These are phyloP conservation scores for Mycena capillaripes DNA, from an alignment of 768 basidiomycete genomes.

Conservation along the genomic window DNA sequence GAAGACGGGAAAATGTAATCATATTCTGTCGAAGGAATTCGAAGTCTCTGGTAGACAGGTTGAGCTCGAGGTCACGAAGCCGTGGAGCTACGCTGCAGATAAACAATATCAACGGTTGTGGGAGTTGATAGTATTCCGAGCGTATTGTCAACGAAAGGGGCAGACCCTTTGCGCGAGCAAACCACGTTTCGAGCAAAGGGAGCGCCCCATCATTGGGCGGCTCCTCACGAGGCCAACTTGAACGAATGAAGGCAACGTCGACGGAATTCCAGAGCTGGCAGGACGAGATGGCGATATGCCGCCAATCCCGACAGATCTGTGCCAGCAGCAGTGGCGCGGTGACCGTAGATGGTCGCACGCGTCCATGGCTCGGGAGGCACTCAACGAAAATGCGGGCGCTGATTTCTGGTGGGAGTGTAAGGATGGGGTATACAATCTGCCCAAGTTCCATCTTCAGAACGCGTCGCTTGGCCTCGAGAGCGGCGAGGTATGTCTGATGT, in stretches of 20 bases:
- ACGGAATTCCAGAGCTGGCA: background rate
- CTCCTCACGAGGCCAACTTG: too few species aligned
- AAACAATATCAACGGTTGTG: background rate
- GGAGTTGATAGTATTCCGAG: background rate
- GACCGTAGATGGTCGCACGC: background rate
- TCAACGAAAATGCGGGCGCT: background rate
- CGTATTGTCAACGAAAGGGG: background rate
- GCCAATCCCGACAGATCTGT: slow-evolving; percentile 6
- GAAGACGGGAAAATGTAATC: background rate
- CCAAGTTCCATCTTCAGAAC: background rate
- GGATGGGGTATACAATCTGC: background rate
- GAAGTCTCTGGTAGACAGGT: background rate
- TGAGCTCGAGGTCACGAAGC: background rate
- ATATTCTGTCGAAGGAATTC: background rate
- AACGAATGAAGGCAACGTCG: background rate
- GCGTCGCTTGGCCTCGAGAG: background rate
- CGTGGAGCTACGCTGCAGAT: too few species aligned
- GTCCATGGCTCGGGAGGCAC: background rate
- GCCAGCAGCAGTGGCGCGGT: background rate
- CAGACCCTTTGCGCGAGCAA: background rate
- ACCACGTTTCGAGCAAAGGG: slow-evolving; percentile 1
- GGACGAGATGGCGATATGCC: background rate
- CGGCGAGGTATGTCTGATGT: background rate
- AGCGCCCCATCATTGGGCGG: background rate
- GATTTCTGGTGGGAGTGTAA: background rate